Base-by-base conservation (phyloP, 192 early-diverging fungal species). In the Pecoramyces ruminantium region DNA sequence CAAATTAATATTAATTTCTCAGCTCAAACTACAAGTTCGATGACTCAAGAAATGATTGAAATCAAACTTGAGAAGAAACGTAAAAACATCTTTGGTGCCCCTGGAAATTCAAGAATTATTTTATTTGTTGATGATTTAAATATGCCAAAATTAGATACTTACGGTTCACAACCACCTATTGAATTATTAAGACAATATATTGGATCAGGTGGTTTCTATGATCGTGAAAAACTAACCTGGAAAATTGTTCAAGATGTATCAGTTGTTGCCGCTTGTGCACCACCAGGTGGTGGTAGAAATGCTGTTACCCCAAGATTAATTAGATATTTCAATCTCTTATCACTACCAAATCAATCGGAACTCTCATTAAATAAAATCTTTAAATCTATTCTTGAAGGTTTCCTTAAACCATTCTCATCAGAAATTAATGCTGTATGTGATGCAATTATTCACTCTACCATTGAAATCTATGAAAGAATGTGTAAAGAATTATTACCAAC, bases 61-160 rank as follows among this genome's bases (percentile, higher is more conserved):
- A 79, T 88, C 17, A 91, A 91, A 80, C 84, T 91, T 12, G 90
- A 91, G 82, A 91, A 91, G 84, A 89, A 89, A 67, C 78, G 88
- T 29, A 91, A 91, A 82, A 89, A 89, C 80, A 90, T 89, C 77
- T 83, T 84, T 79, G 90, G 90, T n/a, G 88, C 90, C 4, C 90
- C 90, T 13, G 90, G 90, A 18, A 85, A 83, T 77, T 86, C 83
- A 78, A 88, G 86, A 80, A 87, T 91, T 77, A 85, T 89, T n/a
- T 79, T 91, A 18, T 91, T 91, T 84, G 87, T 91, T 16, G 90
- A 91, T 81, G 90, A 91, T 80, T 81, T 91, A 39, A 91, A 91
- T 81, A 91, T 91, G 88, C 88, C 90, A 11, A 90, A 90, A 67
- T 83, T 89, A 14, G 89, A 90, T 79, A 90, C 88, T 1, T 90